Evolutionary conservation across 176 grass and related monocot species (phyloP), one percentile per base, ranked within the genome.

Genomic region (sorghum (Sorghum bicolor)): DNA sequence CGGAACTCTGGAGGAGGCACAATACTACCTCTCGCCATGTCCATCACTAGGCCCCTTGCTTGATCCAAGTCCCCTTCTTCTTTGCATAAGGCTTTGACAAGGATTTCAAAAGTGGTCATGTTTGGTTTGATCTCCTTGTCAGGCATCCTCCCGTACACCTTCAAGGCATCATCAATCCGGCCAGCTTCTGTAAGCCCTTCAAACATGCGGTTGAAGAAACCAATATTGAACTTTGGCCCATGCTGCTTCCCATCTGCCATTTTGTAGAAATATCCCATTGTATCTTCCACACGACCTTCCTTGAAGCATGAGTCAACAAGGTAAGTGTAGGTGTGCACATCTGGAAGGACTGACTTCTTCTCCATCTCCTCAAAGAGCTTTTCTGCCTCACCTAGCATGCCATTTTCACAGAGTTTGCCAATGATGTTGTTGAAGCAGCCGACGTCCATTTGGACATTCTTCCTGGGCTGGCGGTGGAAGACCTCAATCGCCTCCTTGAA

Each of bases 361-460:
- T 79, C 83, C 90, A 92, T 92, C 81, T 88, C 86, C 34, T 83
- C 78, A 26, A 88, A 92, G 72, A 92, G 70, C 77, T 75, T 92
- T 67, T 88, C 82, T 44, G 90, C 90, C 70, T 92, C 90, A 55
- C 74, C 65, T 33, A 92, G 79, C 57, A 92, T 58, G 14, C 73
- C 73, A 8, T 88, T 92, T 39, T 88, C 78, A 53, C 90, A 92
- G 32, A 92, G 86, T 37, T 92, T 92, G 4, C 82, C 90, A 48
- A 92, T 88, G 69, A 92, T 92, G 41, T 92, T 92, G 63, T 92
- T 92, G 80, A 92, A 92, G 72, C 90, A 88, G 40, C 90, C 86
- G 8, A 92, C 90, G 17, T 88, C 90, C 82, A 88, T 92, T 78
- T 82, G 84, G 16, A 84, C 80, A 1, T 87, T 79, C 73, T 92